Evolutionary conservation across 179 eudicot genomes (phyloP), one percentile per base, ranked within the genome.

Genomic region (Vitellaria paradoxa): DNA sequence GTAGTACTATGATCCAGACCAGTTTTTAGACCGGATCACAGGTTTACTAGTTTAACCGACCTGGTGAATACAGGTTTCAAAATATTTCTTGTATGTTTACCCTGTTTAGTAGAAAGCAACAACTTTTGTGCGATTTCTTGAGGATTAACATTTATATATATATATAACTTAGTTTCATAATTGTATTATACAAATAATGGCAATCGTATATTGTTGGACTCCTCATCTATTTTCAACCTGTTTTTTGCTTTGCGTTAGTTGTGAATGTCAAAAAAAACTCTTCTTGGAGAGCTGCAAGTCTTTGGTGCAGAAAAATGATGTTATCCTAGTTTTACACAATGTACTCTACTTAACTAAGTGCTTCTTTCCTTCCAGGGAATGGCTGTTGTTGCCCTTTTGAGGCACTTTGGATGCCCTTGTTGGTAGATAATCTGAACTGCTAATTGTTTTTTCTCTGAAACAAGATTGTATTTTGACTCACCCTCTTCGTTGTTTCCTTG

Each of bases 371-470:
- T 80, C 46, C 84, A 94, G 98, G 97, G 94, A 79, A 79, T 90
- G 17, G 93, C 98, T 21, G 97, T 94, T 14, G 93, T 94, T 76
- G 94, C 97, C 23, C 89, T 94, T 70, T 73, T 93, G 86, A 89
- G 98, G 85, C 97, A 94, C 77, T 94, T 93, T 84, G 97, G 98
- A 78, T 94, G 98, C 77, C 77, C 86, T 83, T 94, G 97, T 90
- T 85, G 97, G 97, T 94, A 89, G 81, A 76, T 65, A 49, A 17
- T 26, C 57, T 30, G 20, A 57, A 15, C 17, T 12, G 62, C n/a
- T n/a, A 1, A 37, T 40, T n/a, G 17, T 15, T 6, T 72, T 56
- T 26, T 59, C 60, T 9, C 7, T 17, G 0, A 56, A 26, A 23
- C 46, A 53, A 9, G 7, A n/a, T 52, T 70, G 17, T 57, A 45